A percentile compares a stretch with the other conserved stretches of the same genome.
Evolutionary conservation across 2,329 filamentous ascomycete species (phyloP).

Genomic region (Trichoderma hamatum): DNA sequence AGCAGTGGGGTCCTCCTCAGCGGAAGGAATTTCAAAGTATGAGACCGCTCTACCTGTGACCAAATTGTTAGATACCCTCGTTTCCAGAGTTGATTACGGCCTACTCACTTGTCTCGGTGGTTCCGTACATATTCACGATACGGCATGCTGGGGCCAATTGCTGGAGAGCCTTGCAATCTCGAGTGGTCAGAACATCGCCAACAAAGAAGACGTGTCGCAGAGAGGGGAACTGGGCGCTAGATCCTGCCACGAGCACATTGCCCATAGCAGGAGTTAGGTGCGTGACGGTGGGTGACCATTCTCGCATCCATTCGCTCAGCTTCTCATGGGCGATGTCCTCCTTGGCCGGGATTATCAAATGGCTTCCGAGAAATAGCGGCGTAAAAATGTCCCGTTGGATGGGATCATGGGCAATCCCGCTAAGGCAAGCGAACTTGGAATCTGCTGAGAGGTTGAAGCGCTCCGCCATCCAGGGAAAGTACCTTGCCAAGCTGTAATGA

Average conservation of each 20-base stretch:
- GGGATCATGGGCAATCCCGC: slow-evolving; percentile 68
- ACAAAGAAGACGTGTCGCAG: no score
- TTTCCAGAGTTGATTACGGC: no score
- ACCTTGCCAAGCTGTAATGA: slow-evolving; percentile 83
- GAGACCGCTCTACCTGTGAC: no score
- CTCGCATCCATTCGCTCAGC: slow-evolving; percentile 84
- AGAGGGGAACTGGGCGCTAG: no score
- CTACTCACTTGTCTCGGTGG: no score
- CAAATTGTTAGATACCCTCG: no score
- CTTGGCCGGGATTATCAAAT: slow-evolving; percentile 74
- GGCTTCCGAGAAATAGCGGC: slow-evolving; percentile 81
- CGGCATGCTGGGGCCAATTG: no score
- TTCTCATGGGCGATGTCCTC: slow-evolving; percentile 86
- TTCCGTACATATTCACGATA: no score
- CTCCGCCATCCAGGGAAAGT: slow-evolving; percentile 97
- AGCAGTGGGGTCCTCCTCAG: slow-evolving; percentile 60
- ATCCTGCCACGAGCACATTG: no score
- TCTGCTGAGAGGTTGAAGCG: no score
- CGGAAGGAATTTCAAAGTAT: no score
- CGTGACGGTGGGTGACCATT: slow-evolving; percentile 73
- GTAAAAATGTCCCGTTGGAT: slow-evolving; percentile 78
- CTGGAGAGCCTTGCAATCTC: no score
- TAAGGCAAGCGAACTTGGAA: slow-evolving; percentile 23
- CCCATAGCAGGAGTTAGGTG: slow-evolving; percentile 97
- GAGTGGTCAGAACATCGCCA: slow-evolving; percentile 87